Base-by-base conservation (phyloP, 176 grass and related monocot genomes). In the Carex myosuroides region DNA sequence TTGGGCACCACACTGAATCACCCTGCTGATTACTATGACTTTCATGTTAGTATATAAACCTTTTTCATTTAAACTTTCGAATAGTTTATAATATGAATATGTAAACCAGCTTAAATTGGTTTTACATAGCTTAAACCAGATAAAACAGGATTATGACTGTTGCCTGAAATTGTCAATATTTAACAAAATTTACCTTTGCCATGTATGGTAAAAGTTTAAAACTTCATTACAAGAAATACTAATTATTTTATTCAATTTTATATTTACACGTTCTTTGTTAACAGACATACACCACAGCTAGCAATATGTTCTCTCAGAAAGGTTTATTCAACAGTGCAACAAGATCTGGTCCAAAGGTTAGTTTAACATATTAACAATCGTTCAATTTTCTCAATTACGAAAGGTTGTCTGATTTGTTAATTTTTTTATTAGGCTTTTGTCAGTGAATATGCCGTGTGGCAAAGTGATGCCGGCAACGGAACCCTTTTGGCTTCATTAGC, bases 1-100 rank as follows among this genome's bases (percentile, higher is more conserved):
- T 95, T 92, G 56, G 89, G 87, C 71, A 86, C 0, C 35, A 84
- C 84, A 79, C 88, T 98, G 79, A 86, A 98, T 89, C 95, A 98
- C 68, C 92, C 95, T 80, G 95, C 91, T 89, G 95, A 95, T 87
- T 72, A 93, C 4, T 98, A 91, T 9, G 95, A 98, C 30, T 95
- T 91, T 37, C 95, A 98, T 92, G 92, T 98, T 91, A 79, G 68
- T 66, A 79, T 39, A 35, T 68, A 84, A 56, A 62, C 59, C 18
- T 61, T 17, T 58, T 46, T 81, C 13, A 52, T 64, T 64, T 29
- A 24, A 50, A 41, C 69, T 30, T 74, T 79, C 58, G 11, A 37
- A 77, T 35, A 70, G 35, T 84, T 86, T 24, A 18, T 21, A 17
- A 71, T 71, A 21, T 48, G n/a, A 48, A 70, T 70, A 18, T 70